Conservation (phyloP, 768 basidiomycete species). For the Leccinum broughii region DNA sequence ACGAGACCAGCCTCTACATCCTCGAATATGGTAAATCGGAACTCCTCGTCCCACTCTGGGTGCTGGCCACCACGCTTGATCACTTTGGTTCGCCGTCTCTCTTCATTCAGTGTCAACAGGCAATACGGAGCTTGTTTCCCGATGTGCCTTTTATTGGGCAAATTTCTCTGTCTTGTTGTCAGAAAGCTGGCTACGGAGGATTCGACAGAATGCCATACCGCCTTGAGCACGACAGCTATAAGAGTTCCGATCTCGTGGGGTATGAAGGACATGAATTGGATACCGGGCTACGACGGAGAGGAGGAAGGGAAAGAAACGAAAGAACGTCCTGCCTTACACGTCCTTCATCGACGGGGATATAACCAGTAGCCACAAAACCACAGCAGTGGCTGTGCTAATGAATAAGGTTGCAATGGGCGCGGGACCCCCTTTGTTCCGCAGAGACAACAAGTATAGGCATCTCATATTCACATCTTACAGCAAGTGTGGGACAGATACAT, state of each 20-base stretch:
- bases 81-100: conserved; percentile 87
- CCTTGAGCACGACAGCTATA: conserved; percentile 90
- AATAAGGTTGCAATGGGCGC: background rate
- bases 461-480: background rate
- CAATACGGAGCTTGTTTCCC: conserved; percentile 99
- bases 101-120: conserved; percentile 70
- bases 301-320: conserved; percentile 6
- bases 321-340: conserved; percentile 19
- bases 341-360: conserved; percentile 16
- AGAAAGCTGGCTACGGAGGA: conserved; percentile 11
- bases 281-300: conserved; percentile 3
- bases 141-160: conserved; percentile 89
- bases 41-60: conserved; percentile 98
- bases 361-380: conserved; percentile 8
- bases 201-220: conserved; percentile 55
- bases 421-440: conserved; percentile 1
- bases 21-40: conserved; percentile 88
- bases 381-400: conserved; percentile 22
- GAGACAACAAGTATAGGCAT: background rate
- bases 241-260: conserved; percentile 87
- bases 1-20: conserved; percentile 59
- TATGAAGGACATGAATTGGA: conserved; percentile 51
- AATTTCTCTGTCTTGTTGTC: conserved; percentile 62
- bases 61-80: conserved; percentile 97
- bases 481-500: background rate